phyloP scores from a whole-genome alignment of 1,284 basidiomycete species.

The Pseudozyma sp. region DNA sequence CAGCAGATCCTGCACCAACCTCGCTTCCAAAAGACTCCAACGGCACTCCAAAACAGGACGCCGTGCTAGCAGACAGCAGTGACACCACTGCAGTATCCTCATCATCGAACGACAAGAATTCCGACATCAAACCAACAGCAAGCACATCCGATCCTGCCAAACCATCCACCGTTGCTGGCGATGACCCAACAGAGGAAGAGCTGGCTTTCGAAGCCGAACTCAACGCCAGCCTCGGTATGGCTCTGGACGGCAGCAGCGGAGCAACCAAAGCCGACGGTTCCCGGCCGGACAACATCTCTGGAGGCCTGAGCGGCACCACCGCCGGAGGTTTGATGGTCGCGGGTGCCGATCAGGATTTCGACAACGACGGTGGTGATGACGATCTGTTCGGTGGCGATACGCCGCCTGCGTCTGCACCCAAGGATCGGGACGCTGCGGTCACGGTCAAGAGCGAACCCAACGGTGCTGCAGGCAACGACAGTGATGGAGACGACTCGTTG shows the following conservation, averaged over 20 bases:
- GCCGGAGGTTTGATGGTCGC: conserved; percentile 39
- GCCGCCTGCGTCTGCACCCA: conserved; percentile 20
- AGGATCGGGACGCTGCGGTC: conserved; percentile 2
- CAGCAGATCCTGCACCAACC: neutral
- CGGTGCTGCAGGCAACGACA: conserved; percentile 12
- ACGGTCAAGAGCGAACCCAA: conserved; percentile 21
- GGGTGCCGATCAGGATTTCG: conserved; percentile 32
- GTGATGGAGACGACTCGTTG: conserved; percentile 50
- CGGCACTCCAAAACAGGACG: neutral
- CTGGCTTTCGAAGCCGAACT: conserved; percentile 57
- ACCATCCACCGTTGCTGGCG: conserved; percentile 10
- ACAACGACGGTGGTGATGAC: conserved; percentile 31
- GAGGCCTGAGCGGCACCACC: conserved; percentile 14
- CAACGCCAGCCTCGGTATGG: conserved; percentile 45
- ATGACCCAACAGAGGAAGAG: conserved; percentile 53
- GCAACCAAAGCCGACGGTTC: conserved; percentile 29
- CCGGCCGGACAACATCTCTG: conserved; percentile 5
- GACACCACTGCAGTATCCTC: neutral
- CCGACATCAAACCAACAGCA: neutral
- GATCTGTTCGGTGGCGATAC: conserved; percentile 51
- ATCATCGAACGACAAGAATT: neutral
- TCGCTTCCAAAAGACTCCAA: neutral
- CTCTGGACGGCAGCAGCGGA: conserved; percentile 30
- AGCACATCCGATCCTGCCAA: conserved; percentile 4
- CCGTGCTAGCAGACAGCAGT: neutral